phyloP scores from a whole-genome alignment of 108 stramenopile species.

The Cyclotella kingstonii region DNA sequence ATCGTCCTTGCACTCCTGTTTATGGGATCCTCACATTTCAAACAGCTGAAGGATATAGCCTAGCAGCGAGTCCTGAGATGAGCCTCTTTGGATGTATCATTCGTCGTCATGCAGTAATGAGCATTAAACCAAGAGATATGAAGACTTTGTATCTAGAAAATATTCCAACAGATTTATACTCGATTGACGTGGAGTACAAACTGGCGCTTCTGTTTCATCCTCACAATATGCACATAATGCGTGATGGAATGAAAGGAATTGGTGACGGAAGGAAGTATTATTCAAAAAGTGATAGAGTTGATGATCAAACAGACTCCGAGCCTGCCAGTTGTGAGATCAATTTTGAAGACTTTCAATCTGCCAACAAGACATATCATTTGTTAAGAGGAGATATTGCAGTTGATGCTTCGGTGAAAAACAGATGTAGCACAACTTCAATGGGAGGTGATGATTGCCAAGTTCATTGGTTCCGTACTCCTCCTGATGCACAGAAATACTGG shows the following conservation, averaged over 20 bases:
- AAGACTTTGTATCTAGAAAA: slow-evolving; percentile 67
- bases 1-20: slow-evolving; percentile 68
- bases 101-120: slow-evolving; percentile 61
- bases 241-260: slow-evolving; percentile 50
- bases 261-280: slow-evolving; percentile 4
- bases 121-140: slow-evolving; percentile 50
- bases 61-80: slow-evolving; percentile 51
- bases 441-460: slow-evolving; percentile 27
- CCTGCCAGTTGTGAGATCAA: slow-evolving; percentile 60
- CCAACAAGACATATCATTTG: slow-evolving; percentile 52
- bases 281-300: neutral
- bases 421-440: slow-evolving; percentile 12
- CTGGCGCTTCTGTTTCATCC: slow-evolving; percentile 58
- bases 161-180: slow-evolving; percentile 44
- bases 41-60: slow-evolving; percentile 44
- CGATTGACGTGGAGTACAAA: slow-evolving; percentile 66
- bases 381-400: slow-evolving; percentile 4
- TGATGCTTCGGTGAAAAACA: slow-evolving; percentile 12
- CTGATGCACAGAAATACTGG: slow-evolving; percentile 72
- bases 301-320: slow-evolving; percentile 17
- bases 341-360: slow-evolving; percentile 64
- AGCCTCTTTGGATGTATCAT: slow-evolving; percentile 82
- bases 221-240: slow-evolving; percentile 50
- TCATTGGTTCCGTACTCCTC: slow-evolving; percentile 76
- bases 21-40: slow-evolving; percentile 68